Evolutionary conservation across 1,284 basidiomycete species (phyloP).

Genomic region (Termitomyces sp.): DNA sequence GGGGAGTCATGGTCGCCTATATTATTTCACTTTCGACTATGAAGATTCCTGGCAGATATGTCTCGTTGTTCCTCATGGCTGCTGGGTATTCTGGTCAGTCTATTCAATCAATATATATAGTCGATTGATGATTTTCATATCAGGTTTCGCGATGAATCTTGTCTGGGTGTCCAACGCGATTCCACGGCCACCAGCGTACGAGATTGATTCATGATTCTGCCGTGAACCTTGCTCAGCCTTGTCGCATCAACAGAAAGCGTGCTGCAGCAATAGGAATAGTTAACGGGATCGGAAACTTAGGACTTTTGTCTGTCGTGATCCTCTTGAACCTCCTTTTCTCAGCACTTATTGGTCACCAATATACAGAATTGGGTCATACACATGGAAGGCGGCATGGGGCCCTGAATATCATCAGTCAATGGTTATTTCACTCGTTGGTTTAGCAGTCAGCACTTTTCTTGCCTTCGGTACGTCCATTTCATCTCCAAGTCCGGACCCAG

Average conservation of each 20-base stretch:
- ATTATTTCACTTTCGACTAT: slow-evolving; percentile 57
- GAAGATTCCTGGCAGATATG: slow-evolving; percentile 51
- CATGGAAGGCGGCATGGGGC: slow-evolving; percentile 46
- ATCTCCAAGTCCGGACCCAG: too few relatives aligned
- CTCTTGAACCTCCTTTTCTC: slow-evolving; percentile 3
- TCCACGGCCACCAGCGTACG: slow-evolving; percentile 56
- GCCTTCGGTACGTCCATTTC: slow-evolving; percentile 29
- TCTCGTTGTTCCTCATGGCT: slow-evolving; percentile 64
- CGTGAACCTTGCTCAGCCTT: neutral
- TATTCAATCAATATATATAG: too few relatives aligned
- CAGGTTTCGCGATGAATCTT: slow-evolving; percentile 54
- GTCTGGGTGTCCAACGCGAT: slow-evolving; percentile 63
- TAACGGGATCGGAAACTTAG: slow-evolving; percentile 31
- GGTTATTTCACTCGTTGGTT: slow-evolving; percentile 38
- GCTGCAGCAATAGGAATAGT: slow-evolving; percentile 35
- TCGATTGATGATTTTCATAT: neutral
- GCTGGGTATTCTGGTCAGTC: slow-evolving; percentile 46
- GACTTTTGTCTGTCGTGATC: slow-evolving; percentile 28
- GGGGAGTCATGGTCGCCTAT: slow-evolving; percentile 56
- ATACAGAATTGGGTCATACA: slow-evolving; percentile 44
- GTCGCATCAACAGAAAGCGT: slow-evolving; percentile 23
- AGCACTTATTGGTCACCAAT: neutral
- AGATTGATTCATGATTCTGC: neutral
- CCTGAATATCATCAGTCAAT: slow-evolving; percentile 48
- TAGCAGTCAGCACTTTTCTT: slow-evolving; percentile 34